Conservation (phyloP, 2,329 filamentous ascomycete genomes). For the Leptosphaerulina australis region DNA sequence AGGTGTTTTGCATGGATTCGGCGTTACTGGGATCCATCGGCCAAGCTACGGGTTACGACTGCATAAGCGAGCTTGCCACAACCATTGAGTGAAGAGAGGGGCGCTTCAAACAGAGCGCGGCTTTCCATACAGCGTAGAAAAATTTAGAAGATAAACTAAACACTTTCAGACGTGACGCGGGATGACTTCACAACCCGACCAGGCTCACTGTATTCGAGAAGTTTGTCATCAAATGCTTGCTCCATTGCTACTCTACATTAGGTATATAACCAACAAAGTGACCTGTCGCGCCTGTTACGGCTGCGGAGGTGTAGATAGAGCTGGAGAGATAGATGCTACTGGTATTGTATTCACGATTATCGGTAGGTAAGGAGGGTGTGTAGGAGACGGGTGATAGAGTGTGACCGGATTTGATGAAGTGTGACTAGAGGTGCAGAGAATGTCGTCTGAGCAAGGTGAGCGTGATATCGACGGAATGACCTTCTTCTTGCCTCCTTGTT, state of each 20-base stretch:
- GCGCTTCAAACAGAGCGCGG: not conserved
- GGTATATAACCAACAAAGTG: slow-evolving; percentile 26
- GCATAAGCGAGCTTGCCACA: slow-evolving; percentile 19
- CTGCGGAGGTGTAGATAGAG: slow-evolving; percentile 11
- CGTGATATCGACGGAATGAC: not conserved
- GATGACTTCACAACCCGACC: not conserved
- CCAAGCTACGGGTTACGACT: slow-evolving; percentile 15
- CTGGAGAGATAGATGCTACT: slow-evolving; percentile 12
- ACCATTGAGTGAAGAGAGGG: slow-evolving; percentile 10
- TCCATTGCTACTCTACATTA: slow-evolving; percentile 23
- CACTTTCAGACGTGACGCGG: not conserved
- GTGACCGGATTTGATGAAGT: slow-evolving; percentile 16
- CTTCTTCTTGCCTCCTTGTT: slow-evolving; percentile 1
- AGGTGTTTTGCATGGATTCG: slow-evolving; percentile 17
- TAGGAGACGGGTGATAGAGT: slow-evolving; percentile 19
- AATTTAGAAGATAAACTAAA: not conserved
- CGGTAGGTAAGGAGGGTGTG: slow-evolving; percentile 20
- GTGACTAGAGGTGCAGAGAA: slow-evolving; percentile 2
- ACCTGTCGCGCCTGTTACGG: slow-evolving; percentile 9
- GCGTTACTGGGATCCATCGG: slow-evolving; percentile 12
- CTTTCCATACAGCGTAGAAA: not conserved
- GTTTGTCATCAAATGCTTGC: slow-evolving; percentile 1
- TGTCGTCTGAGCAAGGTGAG: slow-evolving; percentile 3
- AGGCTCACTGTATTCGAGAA: not conserved
- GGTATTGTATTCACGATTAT: slow-evolving; percentile 20